Percentiles rank a stretch among this genome's conserved stretches.
phyloP scores from a whole-genome alignment of 345 rosid genomes.

The Euphorbia pulcherrima region DNA sequence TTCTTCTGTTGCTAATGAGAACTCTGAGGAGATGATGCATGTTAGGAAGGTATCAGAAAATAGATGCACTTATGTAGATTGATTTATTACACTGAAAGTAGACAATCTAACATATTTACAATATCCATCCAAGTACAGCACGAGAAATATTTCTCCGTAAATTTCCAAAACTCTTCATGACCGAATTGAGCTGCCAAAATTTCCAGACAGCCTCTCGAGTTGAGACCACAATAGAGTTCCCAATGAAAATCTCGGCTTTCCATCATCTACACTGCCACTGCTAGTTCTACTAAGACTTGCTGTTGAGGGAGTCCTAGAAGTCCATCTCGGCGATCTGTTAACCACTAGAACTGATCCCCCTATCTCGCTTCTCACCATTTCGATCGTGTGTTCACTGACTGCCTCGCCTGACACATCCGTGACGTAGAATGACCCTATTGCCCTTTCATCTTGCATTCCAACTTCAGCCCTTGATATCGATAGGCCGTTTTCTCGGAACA shows the following conservation, averaged over 20 bases:
- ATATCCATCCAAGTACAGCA: background rate
- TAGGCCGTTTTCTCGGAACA: conserved; percentile 63
- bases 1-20: background rate
- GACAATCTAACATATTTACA: conserved; percentile 13
- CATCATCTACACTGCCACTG: conserved; percentile 23
- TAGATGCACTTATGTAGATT: background rate
- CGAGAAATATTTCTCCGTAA: conserved; percentile 2
- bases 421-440: conserved; percentile 68
- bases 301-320: conserved; percentile 27
- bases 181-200: conserved; percentile 45
- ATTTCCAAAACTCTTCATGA: conserved; percentile 23
- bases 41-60: background rate
- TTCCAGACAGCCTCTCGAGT: conserved; percentile 57
- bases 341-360: conserved; percentile 50
- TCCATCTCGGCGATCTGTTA: conserved; percentile 36
- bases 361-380: conserved; percentile 54
- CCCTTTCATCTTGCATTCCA: conserved; percentile 47
- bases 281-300: conserved; percentile 22
- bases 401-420: conserved; percentile 59
- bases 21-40: background rate
- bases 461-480: conserved; percentile 66
- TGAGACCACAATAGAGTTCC: conserved; percentile 72
- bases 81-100: conserved; percentile 5
- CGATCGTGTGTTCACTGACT: conserved; percentile 33
- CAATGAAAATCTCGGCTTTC: conserved; percentile 43